phyloP scores from a whole-genome alignment of 169 alveolate species.

The Plasmodium inui region DNA sequence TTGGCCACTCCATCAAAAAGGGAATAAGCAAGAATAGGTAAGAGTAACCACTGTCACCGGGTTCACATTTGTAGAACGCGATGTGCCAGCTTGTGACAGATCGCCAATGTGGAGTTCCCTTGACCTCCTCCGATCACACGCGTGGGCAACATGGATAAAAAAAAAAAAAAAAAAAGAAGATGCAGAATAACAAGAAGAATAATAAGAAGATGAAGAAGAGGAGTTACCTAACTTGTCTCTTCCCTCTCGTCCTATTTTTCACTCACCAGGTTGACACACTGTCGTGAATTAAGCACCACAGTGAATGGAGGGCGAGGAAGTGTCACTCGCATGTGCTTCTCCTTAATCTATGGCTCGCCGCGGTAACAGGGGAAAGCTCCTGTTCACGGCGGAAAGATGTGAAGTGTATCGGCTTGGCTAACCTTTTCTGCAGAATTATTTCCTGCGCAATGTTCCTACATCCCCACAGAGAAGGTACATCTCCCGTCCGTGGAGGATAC shows the following conservation, averaged over 20 bases:
- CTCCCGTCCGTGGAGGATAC: neutral
- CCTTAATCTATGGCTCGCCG: neutral
- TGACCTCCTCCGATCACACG: too few relatives aligned
- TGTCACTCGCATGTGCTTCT: neutral
- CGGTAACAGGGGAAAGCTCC: neutral
- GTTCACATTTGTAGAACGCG: too few relatives aligned
- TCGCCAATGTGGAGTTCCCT: too few relatives aligned
- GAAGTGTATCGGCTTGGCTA: neutral
- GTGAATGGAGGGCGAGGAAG: neutral
- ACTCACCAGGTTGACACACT: neutral
- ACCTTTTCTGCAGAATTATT: neutral
- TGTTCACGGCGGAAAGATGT: neutral
- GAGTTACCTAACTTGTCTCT: neutral
- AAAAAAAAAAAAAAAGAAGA: too few relatives aligned
- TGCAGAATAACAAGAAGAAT: too few relatives aligned
- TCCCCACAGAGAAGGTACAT: neutral
- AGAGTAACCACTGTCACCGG: too few relatives aligned
- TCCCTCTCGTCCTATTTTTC: neutral
- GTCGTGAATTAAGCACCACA: too few relatives aligned
- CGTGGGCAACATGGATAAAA: too few relatives aligned
- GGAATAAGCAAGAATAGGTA: too few relatives aligned
- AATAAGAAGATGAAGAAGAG: too few relatives aligned
- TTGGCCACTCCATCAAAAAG: too few relatives aligned
- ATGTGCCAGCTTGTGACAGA: too few relatives aligned
- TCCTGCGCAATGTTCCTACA: neutral